Evolutionary conservation across 2,329 filamentous ascomycete genomes (phyloP).

Genomic region (Fusarium armeniacum): DNA sequence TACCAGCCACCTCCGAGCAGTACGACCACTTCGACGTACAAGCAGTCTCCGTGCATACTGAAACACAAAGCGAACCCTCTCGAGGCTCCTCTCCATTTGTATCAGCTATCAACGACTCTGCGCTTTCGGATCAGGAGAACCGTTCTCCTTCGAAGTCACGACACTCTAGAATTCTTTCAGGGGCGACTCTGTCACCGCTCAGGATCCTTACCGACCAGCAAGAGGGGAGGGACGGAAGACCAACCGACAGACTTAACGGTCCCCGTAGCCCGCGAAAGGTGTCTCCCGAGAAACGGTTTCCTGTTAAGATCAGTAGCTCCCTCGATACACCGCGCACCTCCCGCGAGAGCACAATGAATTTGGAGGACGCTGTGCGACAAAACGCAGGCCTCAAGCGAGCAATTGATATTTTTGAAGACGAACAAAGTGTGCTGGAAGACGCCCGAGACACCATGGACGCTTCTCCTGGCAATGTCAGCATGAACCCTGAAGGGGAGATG

Average conservation of each 20-base stretch:
- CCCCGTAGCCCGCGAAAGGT: slow-evolving; percentile 63
- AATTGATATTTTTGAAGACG: slow-evolving; percentile 74
- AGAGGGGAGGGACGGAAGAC: slow-evolving; percentile 43
- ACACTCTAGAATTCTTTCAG: slow-evolving; percentile 69
- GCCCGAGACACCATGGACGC: slow-evolving; percentile 50
- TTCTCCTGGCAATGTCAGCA: slow-evolving; percentile 47
- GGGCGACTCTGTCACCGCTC: slow-evolving; percentile 69
- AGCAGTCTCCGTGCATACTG: slow-evolving; percentile 35
- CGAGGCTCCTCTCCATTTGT: slow-evolving; percentile 50
- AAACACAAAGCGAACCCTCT: slow-evolving; percentile 26
- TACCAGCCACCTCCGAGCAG: slow-evolving; percentile 39
- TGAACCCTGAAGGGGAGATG: slow-evolving; percentile 45
- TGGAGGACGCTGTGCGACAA: slow-evolving; percentile 68
- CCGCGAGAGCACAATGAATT: slow-evolving; percentile 59
- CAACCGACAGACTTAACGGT: slow-evolving; percentile 48
- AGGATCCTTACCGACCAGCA: slow-evolving; percentile 64
- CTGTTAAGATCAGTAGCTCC: slow-evolving; percentile 66
- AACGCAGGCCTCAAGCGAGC: slow-evolving; percentile 70
- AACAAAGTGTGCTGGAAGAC: slow-evolving; percentile 52
- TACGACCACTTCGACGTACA: slow-evolving; percentile 48
- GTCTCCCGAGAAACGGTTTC: slow-evolving; percentile 71
- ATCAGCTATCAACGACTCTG: slow-evolving; percentile 53
- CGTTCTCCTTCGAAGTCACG: slow-evolving; percentile 62
- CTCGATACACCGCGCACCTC: slow-evolving; percentile 41
- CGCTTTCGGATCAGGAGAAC: slow-evolving; percentile 61